phyloP scores from a whole-genome alignment of 768 basidiomycete genomes.

The Hygrocybe coccinea region DNA sequence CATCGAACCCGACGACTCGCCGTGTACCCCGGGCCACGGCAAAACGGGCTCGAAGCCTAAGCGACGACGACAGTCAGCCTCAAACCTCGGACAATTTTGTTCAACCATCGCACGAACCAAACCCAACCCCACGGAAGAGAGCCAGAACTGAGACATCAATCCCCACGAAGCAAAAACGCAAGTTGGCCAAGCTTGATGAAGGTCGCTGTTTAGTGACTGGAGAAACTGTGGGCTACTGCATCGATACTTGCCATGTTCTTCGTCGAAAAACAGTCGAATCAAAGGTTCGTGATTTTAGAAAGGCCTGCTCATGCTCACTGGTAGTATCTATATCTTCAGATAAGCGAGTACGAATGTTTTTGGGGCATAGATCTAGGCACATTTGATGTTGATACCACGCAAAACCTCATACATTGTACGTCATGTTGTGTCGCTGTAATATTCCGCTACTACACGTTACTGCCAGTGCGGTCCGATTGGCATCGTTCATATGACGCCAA shows the following conservation, averaged over 20 bases:
- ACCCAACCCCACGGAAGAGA: neutral
- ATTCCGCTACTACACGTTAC: too few relatives aligned
- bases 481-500: slow-evolving; percentile 1
- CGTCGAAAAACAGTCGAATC: neutral
- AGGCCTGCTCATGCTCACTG: neutral
- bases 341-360: neutral
- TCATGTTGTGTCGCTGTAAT: neutral
- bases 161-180: slow-evolving; percentile 1
- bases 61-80: too few relatives aligned
- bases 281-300: neutral
- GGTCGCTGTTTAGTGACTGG: slow-evolving; percentile 2
- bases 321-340: neutral
- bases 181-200: neutral
- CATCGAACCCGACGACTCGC: too few relatives aligned
- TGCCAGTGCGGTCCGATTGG: slow-evolving; percentile 7
- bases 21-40: too few relatives aligned
- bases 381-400: neutral
- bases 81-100: too few relatives aligned
- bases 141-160: neutral
- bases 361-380: neutral
- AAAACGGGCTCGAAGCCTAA: too few relatives aligned
- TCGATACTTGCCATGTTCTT: slow-evolving; percentile 1
- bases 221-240: slow-evolving; percentile 1
- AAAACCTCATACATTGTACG: slow-evolving; percentile 4
- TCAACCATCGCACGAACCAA: neutral